phyloP scores from a whole-genome alignment of 768 basidiomycete species.

The Leccinum rimulosum region DNA sequence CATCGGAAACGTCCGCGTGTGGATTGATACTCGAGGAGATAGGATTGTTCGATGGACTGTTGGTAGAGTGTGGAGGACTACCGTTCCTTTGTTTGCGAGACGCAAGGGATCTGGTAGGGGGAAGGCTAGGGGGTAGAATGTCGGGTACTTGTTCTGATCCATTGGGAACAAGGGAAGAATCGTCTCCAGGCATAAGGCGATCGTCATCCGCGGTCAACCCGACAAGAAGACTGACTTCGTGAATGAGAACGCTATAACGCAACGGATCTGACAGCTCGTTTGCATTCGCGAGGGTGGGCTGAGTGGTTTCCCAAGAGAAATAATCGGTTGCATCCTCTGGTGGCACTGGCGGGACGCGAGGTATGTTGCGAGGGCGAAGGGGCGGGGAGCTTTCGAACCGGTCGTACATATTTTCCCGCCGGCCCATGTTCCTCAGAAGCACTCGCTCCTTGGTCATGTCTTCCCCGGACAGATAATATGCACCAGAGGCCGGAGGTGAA shows the following conservation, averaged over 20 bases:
- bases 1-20: neutral
- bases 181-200: slow-evolving; percentile 1
- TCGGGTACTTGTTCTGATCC: slow-evolving; percentile 3
- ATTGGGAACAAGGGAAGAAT: neutral
- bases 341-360: neutral
- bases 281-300: neutral
- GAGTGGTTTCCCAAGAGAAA: slow-evolving; percentile 17
- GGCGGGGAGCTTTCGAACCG: slow-evolving; percentile 12
- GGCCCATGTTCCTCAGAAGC: slow-evolving; percentile 16
- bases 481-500: neutral
- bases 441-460: slow-evolving; percentile 15
- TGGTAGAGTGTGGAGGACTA: neutral
- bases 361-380: neutral
- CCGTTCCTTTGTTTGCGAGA: slow-evolving; percentile 9
- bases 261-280: slow-evolving; percentile 10
- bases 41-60: neutral
- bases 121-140: slow-evolving; percentile 16
- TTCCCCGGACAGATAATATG: slow-evolving; percentile 8
- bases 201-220: slow-evolving; percentile 26
- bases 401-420: slow-evolving; percentile 7
- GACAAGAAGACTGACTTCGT: slow-evolving; percentile 33
- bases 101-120: slow-evolving; percentile 22
- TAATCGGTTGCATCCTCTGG: slow-evolving; percentile 7
- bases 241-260: slow-evolving; percentile 29
- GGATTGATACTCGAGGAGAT: neutral